Evolutionary conservation across 805 yeast species (phyloP).

Genomic region (Millerozyma acaciae): DNA sequence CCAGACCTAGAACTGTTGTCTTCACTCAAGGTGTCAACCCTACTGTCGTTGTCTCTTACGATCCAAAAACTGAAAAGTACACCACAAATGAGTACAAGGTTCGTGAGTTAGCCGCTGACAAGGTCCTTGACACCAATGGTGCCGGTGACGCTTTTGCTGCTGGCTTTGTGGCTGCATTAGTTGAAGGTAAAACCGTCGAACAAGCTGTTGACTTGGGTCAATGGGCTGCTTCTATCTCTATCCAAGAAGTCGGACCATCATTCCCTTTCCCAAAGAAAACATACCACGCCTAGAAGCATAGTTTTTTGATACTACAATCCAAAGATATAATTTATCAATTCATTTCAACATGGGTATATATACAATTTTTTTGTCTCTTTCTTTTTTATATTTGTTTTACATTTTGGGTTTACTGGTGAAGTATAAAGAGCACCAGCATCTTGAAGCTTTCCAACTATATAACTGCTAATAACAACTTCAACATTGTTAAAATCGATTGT

Average conservation of each 20-base stretch:
- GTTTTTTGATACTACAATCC: no score
- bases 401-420: slow-evolving; percentile 6
- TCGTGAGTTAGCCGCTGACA: slow-evolving; percentile 59
- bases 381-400: slow-evolving; percentile 3
- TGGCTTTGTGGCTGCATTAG: slow-evolving; percentile 88
- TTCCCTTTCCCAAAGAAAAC: slow-evolving; percentile 77
- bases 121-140: slow-evolving; percentile 92
- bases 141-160: slow-evolving; percentile 99
- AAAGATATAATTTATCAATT: slow-evolving; percentile 8
- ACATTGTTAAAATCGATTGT: no score
- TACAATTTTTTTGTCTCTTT: slow-evolving; percentile 5
- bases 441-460: no score
- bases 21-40: slow-evolving; percentile 96
- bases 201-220: slow-evolving; percentile 80
- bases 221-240: slow-evolving; percentile 91
- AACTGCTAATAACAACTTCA: slow-evolving; percentile 10
- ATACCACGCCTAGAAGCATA: slow-evolving; percentile 37
- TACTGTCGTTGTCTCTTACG: slow-evolving; percentile 70
- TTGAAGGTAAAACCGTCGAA: slow-evolving; percentile 60
- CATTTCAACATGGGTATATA: slow-evolving; percentile 22
- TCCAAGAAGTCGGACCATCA: slow-evolving; percentile 92
- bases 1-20: slow-evolving; percentile 76
- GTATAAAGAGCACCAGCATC: not conserved
- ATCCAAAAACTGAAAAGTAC: slow-evolving; percentile 43
- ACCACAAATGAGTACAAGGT: slow-evolving; percentile 59